phyloP scores from a whole-genome alignment of 306 rosid species.

The Betula pendula region DNA sequence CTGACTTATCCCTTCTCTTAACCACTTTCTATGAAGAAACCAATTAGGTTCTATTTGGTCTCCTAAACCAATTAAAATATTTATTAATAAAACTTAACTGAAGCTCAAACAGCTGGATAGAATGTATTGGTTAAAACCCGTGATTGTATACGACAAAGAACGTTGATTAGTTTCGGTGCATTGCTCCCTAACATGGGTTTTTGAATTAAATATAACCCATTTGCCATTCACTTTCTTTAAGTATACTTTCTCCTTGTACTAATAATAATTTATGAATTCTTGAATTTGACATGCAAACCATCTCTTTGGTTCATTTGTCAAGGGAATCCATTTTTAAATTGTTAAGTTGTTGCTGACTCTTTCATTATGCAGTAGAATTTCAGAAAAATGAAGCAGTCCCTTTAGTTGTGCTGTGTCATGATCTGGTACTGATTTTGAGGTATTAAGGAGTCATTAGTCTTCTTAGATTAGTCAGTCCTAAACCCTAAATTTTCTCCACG shows the following conservation, averaged over 20 bases:
- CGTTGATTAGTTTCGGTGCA: constrained; percentile 45
- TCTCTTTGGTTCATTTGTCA: constrained; percentile 36
- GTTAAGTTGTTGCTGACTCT: constrained; percentile 25
- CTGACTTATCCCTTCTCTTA: constrained; percentile 20
- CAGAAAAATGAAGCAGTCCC: no score
- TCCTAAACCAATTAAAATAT: constrained; percentile 25
- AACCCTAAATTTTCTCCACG: background rate
- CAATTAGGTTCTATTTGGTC: constrained; percentile 38
- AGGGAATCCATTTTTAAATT: constrained; percentile 1
- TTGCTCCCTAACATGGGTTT: constrained; percentile 63
- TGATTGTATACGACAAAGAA: constrained; percentile 46
- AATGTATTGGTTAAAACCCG: constrained; percentile 26
- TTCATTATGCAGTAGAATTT: constrained; percentile 3
- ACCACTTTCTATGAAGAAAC: constrained; percentile 26
- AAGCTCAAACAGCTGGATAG: background rate
- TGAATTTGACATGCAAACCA: constrained; percentile 41
- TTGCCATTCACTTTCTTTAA: constrained; percentile 13
- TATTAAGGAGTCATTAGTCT: background rate
- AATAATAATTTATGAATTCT: constrained; percentile 18
- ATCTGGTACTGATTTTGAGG: constrained; percentile 5
- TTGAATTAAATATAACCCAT: constrained; percentile 33
- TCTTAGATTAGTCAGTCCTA: background rate
- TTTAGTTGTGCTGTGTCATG: background rate
- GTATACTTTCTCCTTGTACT: constrained; percentile 15
- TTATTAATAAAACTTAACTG: constrained; percentile 6